Evolutionary conservation across 129 eudicot species (phyloP), one percentile per base, ranked within the genome.

Genomic region (Pseudognaphalium luteoalbum): DNA sequence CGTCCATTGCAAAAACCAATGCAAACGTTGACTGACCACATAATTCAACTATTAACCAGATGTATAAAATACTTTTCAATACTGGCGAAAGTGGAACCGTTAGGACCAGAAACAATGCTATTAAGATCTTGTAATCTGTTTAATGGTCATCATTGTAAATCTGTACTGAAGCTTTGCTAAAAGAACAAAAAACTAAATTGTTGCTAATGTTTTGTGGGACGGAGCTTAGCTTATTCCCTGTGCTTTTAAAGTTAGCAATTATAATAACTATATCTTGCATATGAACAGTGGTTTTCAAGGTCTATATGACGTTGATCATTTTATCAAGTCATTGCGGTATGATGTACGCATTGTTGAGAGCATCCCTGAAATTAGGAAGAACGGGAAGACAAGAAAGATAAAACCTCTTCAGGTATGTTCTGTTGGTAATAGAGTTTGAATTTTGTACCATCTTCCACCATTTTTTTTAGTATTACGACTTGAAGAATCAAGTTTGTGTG

Each of bases 291-390:
- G 93, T 65, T 93, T 93, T 64, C 97, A 83, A 81, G 98, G 97
- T 78, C 82, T 93, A 10, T 93, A 91, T 69, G 99, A 94, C 68
- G 94, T 91, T 71, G 94, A 94, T 75, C 88, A 87, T 80, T 94
- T 94, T 67, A 87, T 94, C 84, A 87, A 78, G 72, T 82, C 97
- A 47, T 78, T 94, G 85, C 85, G 90, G 79, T 84, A 82, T 76
- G 99, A 94, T 86, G 97, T 94, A 33, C 86, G 74, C 9, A 86
- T 94, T 66, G 99, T 94, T 32, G 96, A 86, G 70, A 91, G 87
- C 75, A 77, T 94, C 76, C 99, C 99, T 35, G 97, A 91, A 66
- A 83, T 83, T 70, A 81, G 66, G 73, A 91, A 86, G 82, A 89
- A 93, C 84, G 97, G 98, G 70, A 93, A 86, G 81, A 76, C 75